These are phyloP conservation scores for Amborella trichopoda DNA, from an alignment of 164 flowering plant genomes.

Conservation along the genomic window DNA sequence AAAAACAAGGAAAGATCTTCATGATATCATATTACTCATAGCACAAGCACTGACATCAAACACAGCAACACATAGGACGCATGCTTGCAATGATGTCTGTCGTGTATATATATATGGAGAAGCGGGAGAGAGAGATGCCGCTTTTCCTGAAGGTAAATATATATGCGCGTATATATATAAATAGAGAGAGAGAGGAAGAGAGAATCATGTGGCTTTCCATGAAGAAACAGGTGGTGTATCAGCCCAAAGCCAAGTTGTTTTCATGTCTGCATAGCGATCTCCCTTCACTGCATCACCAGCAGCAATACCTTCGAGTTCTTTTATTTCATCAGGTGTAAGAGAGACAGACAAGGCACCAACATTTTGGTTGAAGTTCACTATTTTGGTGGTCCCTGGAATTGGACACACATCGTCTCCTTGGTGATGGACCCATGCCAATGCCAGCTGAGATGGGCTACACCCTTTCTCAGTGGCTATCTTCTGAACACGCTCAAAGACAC, in stretches of 20 bases:
- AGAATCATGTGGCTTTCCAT: conserved; percentile 13
- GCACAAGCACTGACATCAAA: no score
- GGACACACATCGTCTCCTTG: conserved; percentile 28
- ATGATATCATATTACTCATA: no score
- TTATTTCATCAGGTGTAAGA: conserved; percentile 25
- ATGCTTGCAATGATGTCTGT: no score
- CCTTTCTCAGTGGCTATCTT: conserved; percentile 23
- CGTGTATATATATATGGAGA: no score
- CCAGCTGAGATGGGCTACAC: conserved; percentile 28
- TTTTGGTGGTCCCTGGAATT: conserved; percentile 42
- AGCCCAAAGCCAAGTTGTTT: conserved; percentile 6
- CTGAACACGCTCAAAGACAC: conserved; percentile 15
- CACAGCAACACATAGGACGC: no score
- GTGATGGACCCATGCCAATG: conserved; percentile 33
- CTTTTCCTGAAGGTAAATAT: no score
- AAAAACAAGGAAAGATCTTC: no score
- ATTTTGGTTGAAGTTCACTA: conserved; percentile 29
- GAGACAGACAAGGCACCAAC: conserved; percentile 30
- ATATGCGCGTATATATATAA: no score
- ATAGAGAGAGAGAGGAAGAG: no score
- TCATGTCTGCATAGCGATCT: conserved; percentile 9
- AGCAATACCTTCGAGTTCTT: conserved; percentile 22
- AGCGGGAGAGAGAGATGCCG: no score
- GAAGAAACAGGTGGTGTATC: conserved; percentile 19
- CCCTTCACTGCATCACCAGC: conserved; percentile 21